These are phyloP conservation scores for Leishmania braziliensis DNA, from an alignment of 208 protist species.

Conservation along the genomic window DNA sequence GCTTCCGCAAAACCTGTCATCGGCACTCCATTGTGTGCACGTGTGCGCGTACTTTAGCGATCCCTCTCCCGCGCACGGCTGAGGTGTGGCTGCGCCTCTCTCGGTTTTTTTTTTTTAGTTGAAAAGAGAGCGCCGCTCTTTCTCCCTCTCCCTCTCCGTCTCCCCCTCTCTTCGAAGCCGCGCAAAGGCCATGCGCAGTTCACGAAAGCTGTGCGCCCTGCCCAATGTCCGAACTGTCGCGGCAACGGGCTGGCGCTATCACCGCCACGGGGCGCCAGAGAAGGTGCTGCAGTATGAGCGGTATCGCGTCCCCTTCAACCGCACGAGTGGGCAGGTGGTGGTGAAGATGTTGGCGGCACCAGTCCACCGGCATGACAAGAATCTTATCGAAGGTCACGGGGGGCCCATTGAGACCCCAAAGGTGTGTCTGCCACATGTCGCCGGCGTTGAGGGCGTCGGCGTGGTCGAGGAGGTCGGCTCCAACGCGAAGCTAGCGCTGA, in stretches of 20 bases:
- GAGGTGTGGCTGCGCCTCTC: too few species aligned
- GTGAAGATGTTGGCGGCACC: conserved; percentile 96
- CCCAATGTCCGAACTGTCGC: conserved; percentile 79
- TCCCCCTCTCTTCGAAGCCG: not conserved
- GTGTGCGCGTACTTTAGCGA: not conserved
- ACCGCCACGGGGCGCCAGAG: conserved; percentile 68
- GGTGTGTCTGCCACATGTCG: conserved; percentile 56
- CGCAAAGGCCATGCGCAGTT: conserved; percentile 15
- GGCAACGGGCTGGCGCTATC: conserved; percentile 87
- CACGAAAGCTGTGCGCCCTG: conserved; percentile 24
- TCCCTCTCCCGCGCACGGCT: too few species aligned
- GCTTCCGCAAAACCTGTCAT: not conserved
- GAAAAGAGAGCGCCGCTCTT: not conserved
- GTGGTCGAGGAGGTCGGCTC: conserved; percentile 94
- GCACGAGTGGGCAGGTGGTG: conserved; percentile 82
- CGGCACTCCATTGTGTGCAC: not conserved
- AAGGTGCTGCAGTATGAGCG: conserved; percentile 87
- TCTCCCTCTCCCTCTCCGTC: not conserved
- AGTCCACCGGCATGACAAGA: conserved; percentile 97
- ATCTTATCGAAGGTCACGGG: conserved; percentile 93
- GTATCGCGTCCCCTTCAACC: conserved; percentile 86
- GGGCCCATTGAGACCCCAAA: conserved; percentile 33
- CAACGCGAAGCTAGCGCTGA: conserved; percentile 58
- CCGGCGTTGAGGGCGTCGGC: conserved; percentile 95
- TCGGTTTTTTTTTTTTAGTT: too few species aligned